Evolutionary conservation across 31 red algal species (phyloP), one percentile per base, ranked within the genome.

Genomic region (Asparagopsis taxiformis): DNA sequence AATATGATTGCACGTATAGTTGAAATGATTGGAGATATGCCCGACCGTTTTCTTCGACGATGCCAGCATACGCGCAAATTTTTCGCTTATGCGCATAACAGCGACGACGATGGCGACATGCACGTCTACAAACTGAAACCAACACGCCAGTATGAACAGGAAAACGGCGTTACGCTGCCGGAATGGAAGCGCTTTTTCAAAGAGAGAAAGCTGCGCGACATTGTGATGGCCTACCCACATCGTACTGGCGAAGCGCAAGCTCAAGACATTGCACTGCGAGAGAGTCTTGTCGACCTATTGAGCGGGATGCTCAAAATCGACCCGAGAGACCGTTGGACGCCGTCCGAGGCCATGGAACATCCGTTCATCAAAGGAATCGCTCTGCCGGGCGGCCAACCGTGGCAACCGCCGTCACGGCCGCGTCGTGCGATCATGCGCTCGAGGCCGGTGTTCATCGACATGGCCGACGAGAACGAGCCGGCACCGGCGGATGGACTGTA

Each of bases 1-100:
- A 93, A 97, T 64, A 92, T 92, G 89, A 50, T 97, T 33, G 54
- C 54, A 30, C 88, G 93, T 16, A 97, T 97, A 19, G 70, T 82
- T 3, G 93, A 97, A 52, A 97, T 97, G 93, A 29, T 97, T 1
- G 93, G 80, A 52, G 50, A 55, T 17, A 82, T 89, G 46, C 88
- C 93, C 8, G 75, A 79, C 30, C 63, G 69, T 17, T 75, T 90
- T 9, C 72, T 90, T 36, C 65, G 59, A 24, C 37, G 62, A 16
- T 91, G 87, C 32, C 72, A 62, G 15, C 23, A 83, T 16, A 80
- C 77, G 21, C 52, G 17, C 63, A 60, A 61, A 38, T 91, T 83
- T 30, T 91, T 91, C 57, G 70, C 75, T 35, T 24, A 21, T 5
- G 8, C 52, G 5, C n/a, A 48, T 11, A 19, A 31, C 13, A 38